Conservation (phyloP, 768 basidiomycete genomes). For the Paxillus rubicundulus region DNA sequence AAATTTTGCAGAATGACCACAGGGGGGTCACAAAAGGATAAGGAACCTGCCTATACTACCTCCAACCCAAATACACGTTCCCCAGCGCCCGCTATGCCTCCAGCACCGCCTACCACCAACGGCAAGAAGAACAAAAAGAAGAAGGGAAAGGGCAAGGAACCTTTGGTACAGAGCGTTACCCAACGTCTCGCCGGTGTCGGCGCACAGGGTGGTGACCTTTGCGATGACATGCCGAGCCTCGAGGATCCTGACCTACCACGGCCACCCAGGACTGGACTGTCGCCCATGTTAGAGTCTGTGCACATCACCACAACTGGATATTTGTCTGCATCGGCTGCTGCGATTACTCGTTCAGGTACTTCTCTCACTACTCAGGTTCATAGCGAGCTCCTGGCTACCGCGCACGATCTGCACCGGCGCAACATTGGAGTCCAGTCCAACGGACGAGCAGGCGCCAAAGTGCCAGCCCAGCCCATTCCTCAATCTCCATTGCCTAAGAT, state of each 20-base stretch:
- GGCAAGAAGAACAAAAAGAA: slow-evolving; percentile 48
- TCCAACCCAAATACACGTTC: slow-evolving; percentile 6
- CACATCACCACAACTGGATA: slow-evolving; percentile 47
- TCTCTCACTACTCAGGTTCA: slow-evolving; percentile 42
- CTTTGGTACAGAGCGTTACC: slow-evolving; percentile 1
- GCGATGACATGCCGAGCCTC: slow-evolving; percentile 25
- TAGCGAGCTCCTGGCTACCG: slow-evolving; percentile 58
- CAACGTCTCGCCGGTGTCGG: background rate
- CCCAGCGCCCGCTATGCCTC: slow-evolving; percentile 11
- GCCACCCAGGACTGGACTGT: slow-evolving; percentile 34
- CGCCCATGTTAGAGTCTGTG: slow-evolving; percentile 48
- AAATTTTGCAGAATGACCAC: slow-evolving; percentile 26
- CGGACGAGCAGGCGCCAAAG: slow-evolving; percentile 26
- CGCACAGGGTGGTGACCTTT: slow-evolving; percentile 15
- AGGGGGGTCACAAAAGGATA: slow-evolving; percentile 29
- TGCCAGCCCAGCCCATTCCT: slow-evolving; percentile 10
- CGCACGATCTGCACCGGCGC: slow-evolving; percentile 59
- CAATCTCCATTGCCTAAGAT: slow-evolving; percentile 22
- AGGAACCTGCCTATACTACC: slow-evolving; percentile 12
- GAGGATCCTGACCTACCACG: slow-evolving; percentile 18
- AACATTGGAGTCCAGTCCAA: slow-evolving; percentile 30
- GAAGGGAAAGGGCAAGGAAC: slow-evolving; percentile 40
- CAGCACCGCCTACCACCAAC: slow-evolving; percentile 5
- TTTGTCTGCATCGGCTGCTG: slow-evolving; percentile 36
- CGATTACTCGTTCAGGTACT: slow-evolving; percentile 31